Evolutionary conservation across 2,329 filamentous ascomycete genomes (phyloP), one percentile per base, ranked within the genome.

Genomic region (Nigrospora osmanthi): DNA sequence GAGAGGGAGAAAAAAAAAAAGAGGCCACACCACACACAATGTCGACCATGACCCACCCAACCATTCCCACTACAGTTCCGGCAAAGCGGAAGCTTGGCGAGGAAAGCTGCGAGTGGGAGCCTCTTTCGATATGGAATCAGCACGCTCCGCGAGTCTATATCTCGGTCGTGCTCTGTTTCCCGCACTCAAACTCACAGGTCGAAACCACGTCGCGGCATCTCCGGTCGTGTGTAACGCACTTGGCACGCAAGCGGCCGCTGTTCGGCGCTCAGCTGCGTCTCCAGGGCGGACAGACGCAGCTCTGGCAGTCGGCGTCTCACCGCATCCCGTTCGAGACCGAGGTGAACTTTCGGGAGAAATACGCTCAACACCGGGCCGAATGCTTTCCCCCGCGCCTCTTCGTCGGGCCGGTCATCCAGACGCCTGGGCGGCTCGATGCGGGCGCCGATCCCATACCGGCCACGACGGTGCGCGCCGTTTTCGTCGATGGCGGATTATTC

Each of bases 401-500:
- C 44, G 47, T 59, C 35, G 37, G 53, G 17, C 44, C 54, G 32
- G 50, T 51, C 11, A 60, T 54, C 31, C 50, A 50, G 17, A 49
- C 55, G 6, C 47, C 53, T 3, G 58, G 58, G 13, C 48, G 46
- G 28, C 38, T 54, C 19, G 52, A 43, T 31, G 45, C 49, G 30
- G 42, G 47, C 33, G 38, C 48, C n/a, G 50, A 48, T 6, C 51
- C 52, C 0, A 54, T 68, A 19, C 69, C 67, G 0, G 66, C 66
- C 11, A 59, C 61, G 2, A 58, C 58, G n/a, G 57, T 72, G 6
- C 60, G 64, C 13, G 63, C 59, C n/a, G 59, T 61, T 35, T 60
- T 69, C 42, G 60, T 67, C 9, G 50, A 57, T 4, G 69, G 66
- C 3, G 69, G 69, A 1, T 43, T 72, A 11, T 46, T 71, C 7